Evolutionary conservation across 2,329 filamentous ascomycete genomes (phyloP).

Genomic region (Exophiala alcalophila): DNA sequence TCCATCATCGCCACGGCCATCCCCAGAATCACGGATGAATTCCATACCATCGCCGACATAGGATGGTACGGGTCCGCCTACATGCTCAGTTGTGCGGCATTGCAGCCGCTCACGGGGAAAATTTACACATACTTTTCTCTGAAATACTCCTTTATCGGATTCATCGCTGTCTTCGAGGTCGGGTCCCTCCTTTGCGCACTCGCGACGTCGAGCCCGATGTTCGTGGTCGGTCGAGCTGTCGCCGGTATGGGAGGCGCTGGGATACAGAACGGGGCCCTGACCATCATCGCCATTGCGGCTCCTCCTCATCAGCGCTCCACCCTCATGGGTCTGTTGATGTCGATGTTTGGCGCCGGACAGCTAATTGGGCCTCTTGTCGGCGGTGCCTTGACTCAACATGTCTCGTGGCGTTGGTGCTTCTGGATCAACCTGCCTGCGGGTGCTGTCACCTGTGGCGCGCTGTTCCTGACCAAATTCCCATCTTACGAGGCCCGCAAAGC

Average conservation of each 20-base stretch:
- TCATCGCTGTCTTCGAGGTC: slow-evolving; percentile 35
- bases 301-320: slow-evolving; percentile 36
- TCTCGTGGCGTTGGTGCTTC: slow-evolving; percentile 39
- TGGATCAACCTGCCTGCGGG: slow-evolving; percentile 46
- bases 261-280: slow-evolving; percentile 43
- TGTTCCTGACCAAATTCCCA: slow-evolving; percentile 33
- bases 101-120: slow-evolving; percentile 47
- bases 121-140: slow-evolving; percentile 47
- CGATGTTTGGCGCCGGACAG: slow-evolving; percentile 38
- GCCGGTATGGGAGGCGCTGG: slow-evolving; percentile 36
- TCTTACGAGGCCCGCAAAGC: slow-evolving; percentile 28
- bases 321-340: slow-evolving; percentile 35
- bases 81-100: slow-evolving; percentile 43
- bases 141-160: slow-evolving; percentile 32
- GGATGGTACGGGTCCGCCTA: slow-evolving; percentile 42
- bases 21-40: slow-evolving; percentile 34
- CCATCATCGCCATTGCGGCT: slow-evolving; percentile 36
- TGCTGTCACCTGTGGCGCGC: slow-evolving; percentile 39
- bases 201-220: slow-evolving; percentile 31
- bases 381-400: slow-evolving; percentile 38
- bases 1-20: slow-evolving; percentile 28
- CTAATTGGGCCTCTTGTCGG: slow-evolving; percentile 45
- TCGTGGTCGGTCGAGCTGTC: slow-evolving; percentile 38
- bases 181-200: slow-evolving; percentile 35
- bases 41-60: slow-evolving; percentile 40